Evolutionary conservation across 2,329 filamentous ascomycete species (phyloP).

Genomic region (Diaporthe ilicicola): DNA sequence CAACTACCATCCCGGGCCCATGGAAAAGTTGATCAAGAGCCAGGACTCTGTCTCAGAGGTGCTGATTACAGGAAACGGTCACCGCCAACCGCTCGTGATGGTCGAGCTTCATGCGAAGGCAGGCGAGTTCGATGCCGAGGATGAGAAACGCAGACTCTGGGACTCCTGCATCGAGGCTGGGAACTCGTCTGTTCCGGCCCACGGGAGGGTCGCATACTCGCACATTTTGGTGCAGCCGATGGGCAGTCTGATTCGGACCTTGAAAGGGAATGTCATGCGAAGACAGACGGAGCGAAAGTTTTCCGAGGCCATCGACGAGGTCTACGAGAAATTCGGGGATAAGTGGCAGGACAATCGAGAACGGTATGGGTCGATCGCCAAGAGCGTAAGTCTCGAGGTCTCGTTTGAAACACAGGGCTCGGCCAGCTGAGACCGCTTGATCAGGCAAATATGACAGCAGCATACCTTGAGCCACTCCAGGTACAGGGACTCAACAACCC

Average conservation of each 20-base stretch:
- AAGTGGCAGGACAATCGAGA: conserved; percentile 23
- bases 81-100: neutral
- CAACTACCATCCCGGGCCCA: conserved; percentile 11
- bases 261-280: conserved; percentile 23
- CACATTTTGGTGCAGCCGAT: conserved; percentile 11
- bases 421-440: neutral
- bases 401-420: neutral
- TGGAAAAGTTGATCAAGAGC: conserved; percentile 9
- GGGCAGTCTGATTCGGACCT: conserved; percentile 19
- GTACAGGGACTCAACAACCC: neutral
- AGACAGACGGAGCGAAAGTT: conserved; percentile 18
- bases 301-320: neutral
- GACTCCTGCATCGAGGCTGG: neutral
- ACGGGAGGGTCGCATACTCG: neutral
- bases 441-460: neutral
- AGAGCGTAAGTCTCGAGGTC: conserved; percentile 14
- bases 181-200: neutral
- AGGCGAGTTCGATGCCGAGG: neutral
- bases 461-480: neutral
- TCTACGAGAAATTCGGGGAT: conserved; percentile 15
- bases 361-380: conserved; percentile 19
- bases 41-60: neutral
- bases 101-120: conserved; percentile 3
- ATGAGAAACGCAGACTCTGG: neutral
- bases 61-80: neutral